Evolutionary conservation across 768 basidiomycete species (phyloP).

Genomic region (Dacryopinax primogenitus): DNA sequence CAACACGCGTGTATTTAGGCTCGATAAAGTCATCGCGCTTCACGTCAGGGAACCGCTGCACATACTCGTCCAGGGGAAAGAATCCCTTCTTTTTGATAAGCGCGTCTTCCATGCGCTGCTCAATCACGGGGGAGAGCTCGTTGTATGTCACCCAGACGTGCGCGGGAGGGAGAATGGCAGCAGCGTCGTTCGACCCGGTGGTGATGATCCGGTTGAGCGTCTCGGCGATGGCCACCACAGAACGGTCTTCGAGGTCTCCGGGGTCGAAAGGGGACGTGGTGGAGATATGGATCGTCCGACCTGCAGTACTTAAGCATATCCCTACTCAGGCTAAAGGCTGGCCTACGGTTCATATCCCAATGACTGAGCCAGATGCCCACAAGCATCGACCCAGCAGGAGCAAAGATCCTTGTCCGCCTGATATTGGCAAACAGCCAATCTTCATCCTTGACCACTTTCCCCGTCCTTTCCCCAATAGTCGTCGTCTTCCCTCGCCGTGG

Average conservation of each 20-base stretch:
- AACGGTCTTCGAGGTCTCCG: conserved; percentile 15
- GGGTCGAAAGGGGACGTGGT: conserved; percentile 15
- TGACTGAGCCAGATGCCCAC: conserved; percentile 16
- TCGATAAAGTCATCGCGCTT: background rate
- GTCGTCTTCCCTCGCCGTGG: conserved; percentile 6
- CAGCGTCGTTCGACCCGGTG: conserved; percentile 9
- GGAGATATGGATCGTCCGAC: conserved; percentile 14
- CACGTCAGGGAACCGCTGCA: conserved; percentile 6
- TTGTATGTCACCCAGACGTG: conserved; percentile 15
- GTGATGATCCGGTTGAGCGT: conserved; percentile 11
- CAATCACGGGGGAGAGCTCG: conserved; percentile 12
- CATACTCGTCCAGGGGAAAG: conserved; percentile 15
- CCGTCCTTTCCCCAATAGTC: conserved; percentile 10
- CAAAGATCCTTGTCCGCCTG: conserved; percentile 14
- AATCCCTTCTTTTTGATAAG: conserved; percentile 15
- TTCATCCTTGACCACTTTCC: conserved; percentile 10
- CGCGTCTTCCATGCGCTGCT: conserved; percentile 14
- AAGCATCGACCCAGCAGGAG: conserved; percentile 12
- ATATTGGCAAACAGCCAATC: conserved; percentile 15
- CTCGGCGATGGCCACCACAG: conserved; percentile 16
- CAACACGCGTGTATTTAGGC: conserved; percentile 3
- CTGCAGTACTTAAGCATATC: background rate
- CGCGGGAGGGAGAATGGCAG: conserved; percentile 2
- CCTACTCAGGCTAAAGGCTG: background rate
- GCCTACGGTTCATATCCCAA: conserved; percentile 16